Evolutionary conservation across 2,329 filamentous ascomycete genomes (phyloP).

Genomic region (Herpotrichia juniperi): DNA sequence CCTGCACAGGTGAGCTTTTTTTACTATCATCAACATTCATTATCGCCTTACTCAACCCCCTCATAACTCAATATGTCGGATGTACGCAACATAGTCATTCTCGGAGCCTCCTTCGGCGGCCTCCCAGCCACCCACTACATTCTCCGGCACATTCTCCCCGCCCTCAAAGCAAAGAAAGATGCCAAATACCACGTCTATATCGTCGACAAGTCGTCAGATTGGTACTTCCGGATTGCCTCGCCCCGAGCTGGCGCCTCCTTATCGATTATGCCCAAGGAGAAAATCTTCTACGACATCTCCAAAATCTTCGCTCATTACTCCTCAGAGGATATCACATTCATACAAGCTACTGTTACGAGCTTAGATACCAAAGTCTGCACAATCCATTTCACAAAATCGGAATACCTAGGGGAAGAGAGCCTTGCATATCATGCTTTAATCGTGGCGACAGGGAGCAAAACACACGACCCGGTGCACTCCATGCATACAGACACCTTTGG

Average conservation of each 20-base stretch:
- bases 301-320: conserved; percentile 59
- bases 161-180: conserved; percentile 34
- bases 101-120: conserved; percentile 39
- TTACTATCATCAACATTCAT: no score
- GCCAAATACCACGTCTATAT: conserved; percentile 59
- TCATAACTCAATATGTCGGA: conserved; percentile 29
- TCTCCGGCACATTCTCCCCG: conserved; percentile 42
- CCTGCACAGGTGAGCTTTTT: no score
- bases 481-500: conserved; percentile 40
- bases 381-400: conserved; percentile 49
- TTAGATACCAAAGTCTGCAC: conserved; percentile 53
- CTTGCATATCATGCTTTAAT: conserved; percentile 61
- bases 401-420: conserved; percentile 27
- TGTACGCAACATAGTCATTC: conserved; percentile 42
- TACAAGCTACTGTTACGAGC: conserved; percentile 56
- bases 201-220: conserved; percentile 59
- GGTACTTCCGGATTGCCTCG: conserved; percentile 60
- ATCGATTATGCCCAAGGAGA: conserved; percentile 52
- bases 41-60: no score
- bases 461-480: conserved; percentile 53
- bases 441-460: conserved; percentile 61
- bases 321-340: conserved; percentile 54
- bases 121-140: conserved; percentile 41
- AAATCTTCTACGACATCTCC: conserved; percentile 58
- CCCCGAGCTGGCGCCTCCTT: conserved; percentile 60